Percentiles rank a stretch among this genome's conserved stretches.
Evolutionary conservation across 108 stramenopile species (phyloP).

Genomic region (Skeletonema costatum): DNA sequence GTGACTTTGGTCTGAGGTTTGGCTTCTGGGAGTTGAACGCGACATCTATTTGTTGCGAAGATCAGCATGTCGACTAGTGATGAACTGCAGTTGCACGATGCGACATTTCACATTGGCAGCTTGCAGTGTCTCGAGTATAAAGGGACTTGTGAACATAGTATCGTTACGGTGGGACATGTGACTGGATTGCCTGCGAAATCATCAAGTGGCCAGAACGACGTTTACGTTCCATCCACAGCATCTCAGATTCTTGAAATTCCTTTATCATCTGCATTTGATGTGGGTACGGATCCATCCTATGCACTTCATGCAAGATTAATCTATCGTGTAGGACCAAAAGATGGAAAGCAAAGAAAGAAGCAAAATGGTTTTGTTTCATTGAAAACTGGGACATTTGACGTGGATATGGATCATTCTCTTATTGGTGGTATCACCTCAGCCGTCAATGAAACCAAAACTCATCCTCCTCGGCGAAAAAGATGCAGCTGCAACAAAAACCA

Average conservation of each 20-base stretch:
- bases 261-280: conserved; percentile 28
- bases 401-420: conserved; percentile 21
- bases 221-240: conserved; percentile 70
- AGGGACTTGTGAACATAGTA: conserved; percentile 46
- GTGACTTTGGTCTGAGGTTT: conserved; percentile 54
- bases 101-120: conserved; percentile 55
- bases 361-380: conserved; percentile 32
- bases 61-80: conserved; percentile 49
- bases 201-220: neutral
- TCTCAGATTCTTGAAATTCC: conserved; percentile 61
- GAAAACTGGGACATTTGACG: conserved; percentile 15
- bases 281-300: neutral
- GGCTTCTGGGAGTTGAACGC: conserved; percentile 63
- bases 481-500: neutral
- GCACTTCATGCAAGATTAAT: conserved; percentile 35
- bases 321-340: conserved; percentile 38
- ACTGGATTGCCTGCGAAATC: neutral
- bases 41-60: conserved; percentile 58
- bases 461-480: conserved; percentile 6
- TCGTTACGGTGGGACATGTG: conserved; percentile 31
- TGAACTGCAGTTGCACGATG: conserved; percentile 52
- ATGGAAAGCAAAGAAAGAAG: neutral
- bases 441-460: conserved; percentile 10
- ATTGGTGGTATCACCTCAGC: conserved; percentile 17
- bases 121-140: conserved; percentile 52